A percentile compares a stretch with the other conserved stretches of the same genome.
Evolutionary conservation across 805 yeast species (phyloP).

Genomic region (Metschnikowia corniflorae): DNA sequence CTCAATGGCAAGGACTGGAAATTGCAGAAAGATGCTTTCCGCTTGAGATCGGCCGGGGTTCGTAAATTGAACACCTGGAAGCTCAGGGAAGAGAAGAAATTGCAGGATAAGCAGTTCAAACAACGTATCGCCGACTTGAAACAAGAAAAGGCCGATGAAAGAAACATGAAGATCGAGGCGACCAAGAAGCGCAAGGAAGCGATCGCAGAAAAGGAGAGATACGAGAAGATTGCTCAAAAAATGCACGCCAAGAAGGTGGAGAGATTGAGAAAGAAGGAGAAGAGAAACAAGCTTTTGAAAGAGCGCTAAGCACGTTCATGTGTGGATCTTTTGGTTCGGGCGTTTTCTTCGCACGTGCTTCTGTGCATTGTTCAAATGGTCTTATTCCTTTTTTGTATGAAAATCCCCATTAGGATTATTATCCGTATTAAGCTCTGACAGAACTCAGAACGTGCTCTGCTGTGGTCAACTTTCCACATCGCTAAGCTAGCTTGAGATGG

Average conservation of each 20-base stretch:
- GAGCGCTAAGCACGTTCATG: conserved; percentile 76
- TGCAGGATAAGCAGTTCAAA: conserved; percentile 63
- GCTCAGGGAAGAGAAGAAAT: conserved; percentile 60
- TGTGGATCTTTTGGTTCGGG: no score
- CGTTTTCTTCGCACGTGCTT: no score
- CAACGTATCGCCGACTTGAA: conserved; percentile 68
- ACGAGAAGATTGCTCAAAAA: conserved; percentile 73
- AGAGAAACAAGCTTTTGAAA: conserved; percentile 88
- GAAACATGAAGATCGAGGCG: conserved; percentile 49
- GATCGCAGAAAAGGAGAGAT: conserved; percentile 87
- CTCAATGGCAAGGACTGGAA: conserved; percentile 77
- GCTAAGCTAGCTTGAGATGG: conserved; percentile 6
- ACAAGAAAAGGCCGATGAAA: conserved; percentile 68
- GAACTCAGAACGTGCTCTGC: no score
- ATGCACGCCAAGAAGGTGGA: conserved; percentile 93
- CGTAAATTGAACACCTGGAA: conserved; percentile 52
- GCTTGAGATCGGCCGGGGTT: conserved; percentile 61
- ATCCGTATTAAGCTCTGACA: no score
- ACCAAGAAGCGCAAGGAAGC: conserved; percentile 72
- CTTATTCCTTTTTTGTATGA: no score
- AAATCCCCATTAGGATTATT: no score
- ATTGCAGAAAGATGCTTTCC: conserved; percentile 60
- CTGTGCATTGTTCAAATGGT: no score
- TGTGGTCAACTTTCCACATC: no score
- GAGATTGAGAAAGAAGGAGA: conserved; percentile 83